Base-by-base conservation (phyloP, 495 filamentous ascomycete species). In the Hypoxylon fragiforme region DNA sequence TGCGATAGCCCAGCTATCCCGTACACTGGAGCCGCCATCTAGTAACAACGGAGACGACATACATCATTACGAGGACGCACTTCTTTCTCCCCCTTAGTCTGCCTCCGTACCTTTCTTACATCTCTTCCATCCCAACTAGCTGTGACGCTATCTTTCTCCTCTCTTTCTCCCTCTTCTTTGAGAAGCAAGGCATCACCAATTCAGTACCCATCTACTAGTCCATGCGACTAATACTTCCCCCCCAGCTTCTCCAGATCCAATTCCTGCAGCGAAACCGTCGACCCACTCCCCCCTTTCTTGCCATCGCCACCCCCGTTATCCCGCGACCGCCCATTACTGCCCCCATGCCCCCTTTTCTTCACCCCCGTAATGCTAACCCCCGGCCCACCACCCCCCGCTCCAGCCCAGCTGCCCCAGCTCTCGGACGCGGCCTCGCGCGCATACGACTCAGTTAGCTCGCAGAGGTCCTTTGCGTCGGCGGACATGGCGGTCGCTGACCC, bases 361-460 rank as follows among this genome's bases (percentile, higher is more conserved):
- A 46, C 39, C 8, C 44, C 45, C 16, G 16, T 16, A 2, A 42
- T 13, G 14, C 12, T 43, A 12, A 67, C 56, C 0, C 60, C 63
- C 1, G 54, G 57, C 3, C 58, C 61, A n/a, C 63, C 62, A 1
- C 65, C 65, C 2, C 68, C 62, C 0, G 43, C 46, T n/a, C 60
- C 62, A 36, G 38, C 51, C 66, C 66, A 64, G 37, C 66, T 67
- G 0, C 64, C 66, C 66, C 66, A 69, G 26, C 66, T 66, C 28
- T 54, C 61, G 5, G 63, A 51, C 18, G 51, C 36, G 14, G 51
- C 36, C 22, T 67, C 63, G 6, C 59, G 53, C 9, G 40, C 62
- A 11, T 65, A 66, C 31, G 62, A 44, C 22, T 65, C 54, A 0
- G 64, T 63, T 31, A 65, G 39, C 15, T 65, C 57, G 21, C 43